Conservation (phyloP, 441 rosid species). For the Raphanus hybrid region DNA sequence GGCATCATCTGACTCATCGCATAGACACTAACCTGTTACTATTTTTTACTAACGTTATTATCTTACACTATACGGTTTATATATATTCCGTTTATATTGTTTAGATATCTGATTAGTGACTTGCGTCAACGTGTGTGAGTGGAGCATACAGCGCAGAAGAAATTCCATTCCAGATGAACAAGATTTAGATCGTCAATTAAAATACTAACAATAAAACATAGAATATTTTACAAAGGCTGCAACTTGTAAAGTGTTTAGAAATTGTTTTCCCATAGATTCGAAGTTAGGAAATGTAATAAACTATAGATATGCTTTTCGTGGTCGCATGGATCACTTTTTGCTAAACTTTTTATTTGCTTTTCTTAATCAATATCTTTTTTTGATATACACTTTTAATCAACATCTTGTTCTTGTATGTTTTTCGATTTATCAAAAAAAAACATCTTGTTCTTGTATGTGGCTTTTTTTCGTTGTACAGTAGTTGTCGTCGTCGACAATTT, state of each 20-base stretch:
- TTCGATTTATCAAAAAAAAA: too few relatives aligned
- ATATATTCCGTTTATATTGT: not conserved
- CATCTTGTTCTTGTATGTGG: not conserved
- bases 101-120: conserved; percentile 1
- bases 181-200: conserved; percentile 31
- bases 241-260: conserved; percentile 39
- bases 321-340: conserved; percentile 41
- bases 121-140: conserved; percentile 23
- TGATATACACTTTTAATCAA: not conserved
- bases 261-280: not conserved
- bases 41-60: conserved; percentile 5
- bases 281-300: conserved; percentile 21
- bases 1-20: conserved; percentile 44
- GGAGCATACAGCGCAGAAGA: conserved; percentile 20
- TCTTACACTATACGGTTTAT: not conserved
- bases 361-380: conserved; percentile 8
- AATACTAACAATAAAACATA: conserved; percentile 10
- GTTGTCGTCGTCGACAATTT: conserved; percentile 6
- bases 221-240: conserved; percentile 41
- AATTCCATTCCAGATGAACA: conserved; percentile 21
- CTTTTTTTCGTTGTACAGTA: conserved; percentile 11
- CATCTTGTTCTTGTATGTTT: not conserved
- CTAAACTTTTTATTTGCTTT: conserved; percentile 28
- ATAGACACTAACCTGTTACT: not conserved
- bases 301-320: conserved; percentile 40